Percentiles rank a stretch among this genome's conserved stretches.
phyloP scores from a whole-genome alignment of 2,329 filamentous ascomycete genomes.

The Sphaerostilbella broomeana region DNA sequence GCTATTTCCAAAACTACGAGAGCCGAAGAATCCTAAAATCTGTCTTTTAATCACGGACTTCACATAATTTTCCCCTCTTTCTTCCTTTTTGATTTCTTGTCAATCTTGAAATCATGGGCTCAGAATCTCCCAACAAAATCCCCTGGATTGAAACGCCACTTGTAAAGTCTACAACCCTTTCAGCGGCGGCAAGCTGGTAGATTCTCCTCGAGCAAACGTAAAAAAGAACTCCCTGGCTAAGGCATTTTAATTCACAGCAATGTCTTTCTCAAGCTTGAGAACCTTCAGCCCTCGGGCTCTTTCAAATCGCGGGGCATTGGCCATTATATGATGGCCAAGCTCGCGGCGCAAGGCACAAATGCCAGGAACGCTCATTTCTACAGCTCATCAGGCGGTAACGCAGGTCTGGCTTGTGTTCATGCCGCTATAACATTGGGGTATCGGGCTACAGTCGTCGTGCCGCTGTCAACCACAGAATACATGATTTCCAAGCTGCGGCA shows the following conservation, averaged over 20 bases:
- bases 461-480: slow-evolving; percentile 53
- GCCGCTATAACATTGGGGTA: slow-evolving; percentile 56
- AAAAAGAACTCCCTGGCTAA: too few species aligned
- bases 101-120: slow-evolving; percentile 4
- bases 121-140: slow-evolving; percentile 4
- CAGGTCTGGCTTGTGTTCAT: slow-evolving; percentile 71
- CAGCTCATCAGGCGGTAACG: slow-evolving; percentile 69
- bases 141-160: slow-evolving; percentile 66
- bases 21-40: too few species aligned
- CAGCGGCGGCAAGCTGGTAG: slow-evolving; percentile 18
- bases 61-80: too few species aligned
- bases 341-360: slow-evolving; percentile 13
- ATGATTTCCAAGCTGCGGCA: slow-evolving; percentile 63
- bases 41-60: too few species aligned
- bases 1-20: too few species aligned
- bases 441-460: slow-evolving; percentile 66
- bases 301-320: slow-evolving; percentile 79
- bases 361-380: slow-evolving; percentile 53
- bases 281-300: slow-evolving; percentile 71
- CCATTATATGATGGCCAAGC: slow-evolving; percentile 53
- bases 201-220: too few species aligned
- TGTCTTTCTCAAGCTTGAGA: slow-evolving; percentile 78
- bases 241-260: slow-evolving; percentile 48
- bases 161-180: slow-evolving; percentile 48
- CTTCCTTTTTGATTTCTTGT: too few species aligned